Conservation (phyloP, 495 filamentous ascomycete species). For the Annulohypoxylon bovei region DNA sequence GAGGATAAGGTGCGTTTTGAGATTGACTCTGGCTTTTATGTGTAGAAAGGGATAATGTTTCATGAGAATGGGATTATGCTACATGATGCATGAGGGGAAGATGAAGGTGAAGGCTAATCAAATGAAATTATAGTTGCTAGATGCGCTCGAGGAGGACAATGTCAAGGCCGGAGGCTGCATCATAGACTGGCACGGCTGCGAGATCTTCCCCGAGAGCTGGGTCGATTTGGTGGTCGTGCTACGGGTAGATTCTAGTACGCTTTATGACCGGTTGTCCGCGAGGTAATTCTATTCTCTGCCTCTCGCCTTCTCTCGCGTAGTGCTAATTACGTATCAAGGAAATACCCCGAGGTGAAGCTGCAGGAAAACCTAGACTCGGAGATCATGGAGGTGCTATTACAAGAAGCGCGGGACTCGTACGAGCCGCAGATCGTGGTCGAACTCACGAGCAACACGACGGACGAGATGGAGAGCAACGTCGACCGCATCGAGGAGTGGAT, state of each 20-base stretch:
- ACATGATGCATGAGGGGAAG: background rate
- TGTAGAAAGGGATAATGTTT: slow-evolving; percentile 3
- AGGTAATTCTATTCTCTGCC: slow-evolving; percentile 57
- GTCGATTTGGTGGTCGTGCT: slow-evolving; percentile 96
- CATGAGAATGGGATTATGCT: slow-evolving; percentile 19
- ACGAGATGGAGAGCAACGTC: slow-evolving; percentile 88
- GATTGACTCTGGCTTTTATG: slow-evolving; percentile 12
- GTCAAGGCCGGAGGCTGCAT: slow-evolving; percentile 83
- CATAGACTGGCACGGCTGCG: slow-evolving; percentile 98
- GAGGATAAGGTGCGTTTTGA: slow-evolving; percentile 82
- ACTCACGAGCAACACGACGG: slow-evolving; percentile 79
- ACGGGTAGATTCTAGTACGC: slow-evolving; percentile 75
- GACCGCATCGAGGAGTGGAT: slow-evolving; percentile 86
- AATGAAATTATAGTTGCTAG: slow-evolving; percentile 70
- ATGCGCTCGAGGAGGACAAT: slow-evolving; percentile 82
- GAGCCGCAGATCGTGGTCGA: slow-evolving; percentile 91
- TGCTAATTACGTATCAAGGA: slow-evolving; percentile 52
- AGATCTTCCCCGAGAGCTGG: slow-evolving; percentile 92
- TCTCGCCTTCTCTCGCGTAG: background rate
- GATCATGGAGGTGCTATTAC: slow-evolving; percentile 93
- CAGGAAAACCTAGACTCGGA: slow-evolving; percentile 97
- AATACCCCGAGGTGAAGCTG: slow-evolving; percentile 84
- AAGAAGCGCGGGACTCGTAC: slow-evolving; percentile 89
- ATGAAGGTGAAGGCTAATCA: slow-evolving; percentile 11
- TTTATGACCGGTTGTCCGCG: slow-evolving; percentile 85